phyloP scores from a whole-genome alignment of 768 basidiomycete genomes.

The Amanita rubescens region DNA sequence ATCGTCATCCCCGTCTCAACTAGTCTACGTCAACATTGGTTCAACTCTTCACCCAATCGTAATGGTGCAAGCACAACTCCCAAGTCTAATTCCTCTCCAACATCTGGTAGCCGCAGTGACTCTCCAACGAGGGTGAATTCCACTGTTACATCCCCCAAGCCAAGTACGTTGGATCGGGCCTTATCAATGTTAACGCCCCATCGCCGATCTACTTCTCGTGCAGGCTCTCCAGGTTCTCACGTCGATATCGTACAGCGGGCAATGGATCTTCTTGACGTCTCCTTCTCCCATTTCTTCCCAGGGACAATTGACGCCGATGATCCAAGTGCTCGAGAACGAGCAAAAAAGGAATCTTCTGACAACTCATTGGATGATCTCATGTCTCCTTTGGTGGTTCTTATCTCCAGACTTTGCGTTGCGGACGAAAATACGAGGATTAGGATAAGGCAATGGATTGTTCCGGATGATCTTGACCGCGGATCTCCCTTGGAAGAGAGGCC shows the following conservation, averaged over 20 bases:
- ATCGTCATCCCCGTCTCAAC: constrained; percentile 69
- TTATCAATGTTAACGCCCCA: constrained; percentile 46
- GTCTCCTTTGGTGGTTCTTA: constrained; percentile 67
- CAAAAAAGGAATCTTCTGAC: constrained; percentile 41
- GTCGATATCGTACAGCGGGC: constrained; percentile 55
- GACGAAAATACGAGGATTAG: constrained; percentile 50
- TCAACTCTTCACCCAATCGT: constrained; percentile 35
- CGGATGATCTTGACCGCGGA: constrained; percentile 74
- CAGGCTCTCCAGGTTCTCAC: constrained; percentile 39
- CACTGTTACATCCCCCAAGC: constrained; percentile 24
- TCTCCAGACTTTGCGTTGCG: constrained; percentile 62
- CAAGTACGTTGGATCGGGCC: constrained; percentile 51
- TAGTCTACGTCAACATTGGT: constrained; percentile 54
- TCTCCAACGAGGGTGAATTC: constrained; percentile 28
- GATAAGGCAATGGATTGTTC: constrained; percentile 64
- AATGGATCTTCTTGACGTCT: constrained; percentile 59
- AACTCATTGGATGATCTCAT: constrained; percentile 69
- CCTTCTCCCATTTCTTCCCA: constrained; percentile 57
- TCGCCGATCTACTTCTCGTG: constrained; percentile 34
- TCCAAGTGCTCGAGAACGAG: constrained; percentile 43
- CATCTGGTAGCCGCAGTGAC: constrained; percentile 29
- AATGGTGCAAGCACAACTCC: constrained; percentile 28
- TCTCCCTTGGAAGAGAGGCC: constrained; percentile 63
- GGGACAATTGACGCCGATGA: constrained; percentile 60
- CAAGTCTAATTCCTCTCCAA: constrained; percentile 26